These are phyloP conservation scores for Russula olivacea DNA, from an alignment of 768 basidiomycete genomes.

Conservation along the genomic window DNA sequence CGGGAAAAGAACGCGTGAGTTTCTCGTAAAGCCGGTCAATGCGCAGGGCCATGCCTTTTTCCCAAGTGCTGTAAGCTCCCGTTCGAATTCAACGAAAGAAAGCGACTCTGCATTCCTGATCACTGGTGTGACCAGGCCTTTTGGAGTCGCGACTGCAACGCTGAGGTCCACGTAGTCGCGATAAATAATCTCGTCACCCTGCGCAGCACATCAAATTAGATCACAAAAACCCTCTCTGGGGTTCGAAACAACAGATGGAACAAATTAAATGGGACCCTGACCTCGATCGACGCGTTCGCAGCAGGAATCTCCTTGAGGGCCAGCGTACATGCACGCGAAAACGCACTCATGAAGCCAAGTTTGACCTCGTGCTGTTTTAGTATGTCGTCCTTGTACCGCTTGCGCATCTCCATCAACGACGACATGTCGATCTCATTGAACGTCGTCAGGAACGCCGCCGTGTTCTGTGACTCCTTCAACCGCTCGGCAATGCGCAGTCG, in stretches of 20 bases:
- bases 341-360: slow-evolving; percentile 97
- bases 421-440: slow-evolving; percentile 99
- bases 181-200: slow-evolving; percentile 87
- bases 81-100: slow-evolving; percentile 88
- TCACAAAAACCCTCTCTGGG: neutral
- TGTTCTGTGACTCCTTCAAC: slow-evolving; percentile 96
- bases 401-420: slow-evolving; percentile 82
- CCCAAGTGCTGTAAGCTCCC: slow-evolving; percentile 83
- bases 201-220: neutral
- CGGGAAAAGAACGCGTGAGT: slow-evolving; percentile 9
- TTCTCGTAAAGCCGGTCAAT: slow-evolving; percentile 1
- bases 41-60: slow-evolving; percentile 55
- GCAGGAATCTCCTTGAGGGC: slow-evolving; percentile 88
- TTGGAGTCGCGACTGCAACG: slow-evolving; percentile 95
- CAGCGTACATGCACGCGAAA: slow-evolving; percentile 78
- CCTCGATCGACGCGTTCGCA: slow-evolving; percentile 90
- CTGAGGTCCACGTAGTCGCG: slow-evolving; percentile 88
- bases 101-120: slow-evolving; percentile 85
- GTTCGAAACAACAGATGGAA: slow-evolving; percentile 31
- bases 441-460: slow-evolving; percentile 92
- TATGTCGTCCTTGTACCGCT: slow-evolving; percentile 87
- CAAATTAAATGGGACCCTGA: slow-evolving; percentile 9
- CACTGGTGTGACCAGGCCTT: slow-evolving; percentile 95
- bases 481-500: slow-evolving; percentile 94
- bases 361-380: slow-evolving; percentile 92